Evolutionary conservation across 2,329 filamentous ascomycete species (phyloP).

Genomic region (Neurospora sp.): DNA sequence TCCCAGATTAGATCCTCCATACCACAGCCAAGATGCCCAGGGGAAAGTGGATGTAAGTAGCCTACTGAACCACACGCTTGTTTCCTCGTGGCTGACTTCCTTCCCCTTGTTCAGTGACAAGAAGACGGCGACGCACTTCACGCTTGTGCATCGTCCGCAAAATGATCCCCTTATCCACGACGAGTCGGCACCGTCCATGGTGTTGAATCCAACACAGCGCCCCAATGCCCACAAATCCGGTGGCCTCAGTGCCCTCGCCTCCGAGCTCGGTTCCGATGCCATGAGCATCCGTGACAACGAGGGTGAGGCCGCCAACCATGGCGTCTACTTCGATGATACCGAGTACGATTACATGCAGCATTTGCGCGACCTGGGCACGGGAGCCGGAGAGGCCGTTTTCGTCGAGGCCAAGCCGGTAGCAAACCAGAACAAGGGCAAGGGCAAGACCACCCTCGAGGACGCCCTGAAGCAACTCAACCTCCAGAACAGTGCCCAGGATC

Average conservation of each 20-base stretch:
- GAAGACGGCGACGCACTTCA: constrained; percentile 86
- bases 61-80: constrained; percentile 9
- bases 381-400: constrained; percentile 69
- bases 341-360: constrained; percentile 99
- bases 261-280: constrained; percentile 61
- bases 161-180: constrained; percentile 97
- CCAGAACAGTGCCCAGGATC: constrained; percentile 41
- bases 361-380: constrained; percentile 74
- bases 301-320: constrained; percentile 89
- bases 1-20: not conserved
- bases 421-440: constrained; percentile 61
- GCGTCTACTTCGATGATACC: constrained; percentile 89
- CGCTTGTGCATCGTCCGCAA: constrained; percentile 89
- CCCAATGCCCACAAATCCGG: constrained; percentile 43
- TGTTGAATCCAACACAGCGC: constrained; percentile 61
- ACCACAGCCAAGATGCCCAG: constrained; percentile 54
- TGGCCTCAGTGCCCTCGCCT: constrained; percentile 64
- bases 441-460: constrained; percentile 69
- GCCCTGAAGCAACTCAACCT: constrained; percentile 58
- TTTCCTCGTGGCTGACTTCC: not conserved
- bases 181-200: constrained; percentile 76
- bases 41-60: constrained; percentile 60
- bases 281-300: constrained; percentile 72
- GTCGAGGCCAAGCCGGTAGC: constrained; percentile 59
- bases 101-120: constrained; percentile 52